Evolutionary conservation across 768 basidiomycete genomes (phyloP).

Genomic region (Suillus lakei): DNA sequence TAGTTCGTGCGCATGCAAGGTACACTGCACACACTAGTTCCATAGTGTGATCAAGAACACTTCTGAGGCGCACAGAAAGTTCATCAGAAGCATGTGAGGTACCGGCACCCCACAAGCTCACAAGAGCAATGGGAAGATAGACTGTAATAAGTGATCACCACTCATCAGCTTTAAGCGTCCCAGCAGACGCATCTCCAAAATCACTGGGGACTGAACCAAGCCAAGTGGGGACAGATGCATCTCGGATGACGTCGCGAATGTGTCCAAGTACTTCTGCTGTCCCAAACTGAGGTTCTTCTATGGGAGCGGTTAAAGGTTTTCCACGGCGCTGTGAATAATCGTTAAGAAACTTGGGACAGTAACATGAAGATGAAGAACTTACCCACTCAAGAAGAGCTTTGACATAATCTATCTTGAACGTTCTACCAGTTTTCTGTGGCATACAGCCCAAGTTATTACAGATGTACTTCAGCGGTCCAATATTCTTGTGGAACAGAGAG

Average conservation of each 20-base stretch:
- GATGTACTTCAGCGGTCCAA: background rate
- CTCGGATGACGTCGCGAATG: constrained; percentile 10
- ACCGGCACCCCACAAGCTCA: too few species aligned
- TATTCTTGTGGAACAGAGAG: constrained; percentile 11
- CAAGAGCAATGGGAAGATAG: constrained; percentile 22
- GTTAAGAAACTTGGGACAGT: background rate
- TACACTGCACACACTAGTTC: too few species aligned
- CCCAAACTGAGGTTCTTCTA: background rate
- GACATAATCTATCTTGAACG: background rate
- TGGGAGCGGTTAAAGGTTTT: constrained; percentile 2
- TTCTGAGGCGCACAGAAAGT: too few species aligned
- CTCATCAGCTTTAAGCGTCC: constrained; percentile 25
- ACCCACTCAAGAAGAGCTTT: background rate
- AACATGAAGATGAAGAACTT: background rate
- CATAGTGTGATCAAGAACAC: too few species aligned
- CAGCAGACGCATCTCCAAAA: constrained; percentile 17
- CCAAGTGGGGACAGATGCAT: constrained; percentile 19
- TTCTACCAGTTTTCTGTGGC: constrained; percentile 1
- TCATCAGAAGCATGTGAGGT: too few species aligned
- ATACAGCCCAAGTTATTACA: constrained; percentile 6
- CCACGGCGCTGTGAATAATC: background rate
- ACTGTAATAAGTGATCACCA: constrained; percentile 19
- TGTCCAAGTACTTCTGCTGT: background rate
- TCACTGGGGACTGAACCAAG: constrained; percentile 19
- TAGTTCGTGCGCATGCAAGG: constrained; percentile 20